Evolutionary conservation across 768 basidiomycete species (phyloP).

Genomic region (Leccinum sublutescens): DNA sequence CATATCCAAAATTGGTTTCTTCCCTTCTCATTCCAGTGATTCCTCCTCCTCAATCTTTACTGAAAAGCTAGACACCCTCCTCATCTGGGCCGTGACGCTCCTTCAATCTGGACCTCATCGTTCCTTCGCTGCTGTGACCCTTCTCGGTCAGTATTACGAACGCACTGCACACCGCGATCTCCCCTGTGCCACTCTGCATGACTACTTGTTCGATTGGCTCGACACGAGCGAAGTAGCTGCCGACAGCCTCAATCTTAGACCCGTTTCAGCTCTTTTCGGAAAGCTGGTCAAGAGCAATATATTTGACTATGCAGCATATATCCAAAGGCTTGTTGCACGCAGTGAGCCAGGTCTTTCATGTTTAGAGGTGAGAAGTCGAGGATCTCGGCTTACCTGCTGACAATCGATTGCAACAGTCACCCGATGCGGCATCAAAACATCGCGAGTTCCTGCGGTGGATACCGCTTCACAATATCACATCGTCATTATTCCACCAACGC

Average conservation of each 20-base stretch:
- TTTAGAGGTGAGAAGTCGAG: slow-evolving; percentile 42
- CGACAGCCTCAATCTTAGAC: slow-evolving; percentile 51
- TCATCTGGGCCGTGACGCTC: slow-evolving; percentile 80
- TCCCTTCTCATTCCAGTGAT: slow-evolving; percentile 42
- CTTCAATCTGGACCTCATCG: slow-evolving; percentile 83
- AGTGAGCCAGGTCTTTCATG: slow-evolving; percentile 62
- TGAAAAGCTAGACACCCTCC: slow-evolving; percentile 69
- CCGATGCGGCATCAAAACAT: slow-evolving; percentile 52
- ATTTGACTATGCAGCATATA: slow-evolving; percentile 73
- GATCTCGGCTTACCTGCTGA: background rate
- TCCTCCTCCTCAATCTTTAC: slow-evolving; percentile 43
- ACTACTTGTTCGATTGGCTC: slow-evolving; percentile 79
- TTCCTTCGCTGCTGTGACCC: slow-evolving; percentile 68
- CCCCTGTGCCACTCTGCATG: slow-evolving; percentile 45
- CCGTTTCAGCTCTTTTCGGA: slow-evolving; percentile 68
- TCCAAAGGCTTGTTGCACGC: slow-evolving; percentile 81
- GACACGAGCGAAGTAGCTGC: slow-evolving; percentile 63
- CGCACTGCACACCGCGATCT: slow-evolving; percentile 51
- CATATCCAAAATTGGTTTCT: slow-evolving; percentile 56
- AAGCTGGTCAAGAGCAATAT: slow-evolving; percentile 65
- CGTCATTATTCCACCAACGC: slow-evolving; percentile 65
- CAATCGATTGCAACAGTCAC: slow-evolving; percentile 8
- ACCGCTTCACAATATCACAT: slow-evolving; percentile 58
- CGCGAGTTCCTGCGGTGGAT: slow-evolving; percentile 70
- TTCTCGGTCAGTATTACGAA: slow-evolving; percentile 62